Conservation (phyloP, 106 monocot species). For the Chionographis japonica region DNA sequence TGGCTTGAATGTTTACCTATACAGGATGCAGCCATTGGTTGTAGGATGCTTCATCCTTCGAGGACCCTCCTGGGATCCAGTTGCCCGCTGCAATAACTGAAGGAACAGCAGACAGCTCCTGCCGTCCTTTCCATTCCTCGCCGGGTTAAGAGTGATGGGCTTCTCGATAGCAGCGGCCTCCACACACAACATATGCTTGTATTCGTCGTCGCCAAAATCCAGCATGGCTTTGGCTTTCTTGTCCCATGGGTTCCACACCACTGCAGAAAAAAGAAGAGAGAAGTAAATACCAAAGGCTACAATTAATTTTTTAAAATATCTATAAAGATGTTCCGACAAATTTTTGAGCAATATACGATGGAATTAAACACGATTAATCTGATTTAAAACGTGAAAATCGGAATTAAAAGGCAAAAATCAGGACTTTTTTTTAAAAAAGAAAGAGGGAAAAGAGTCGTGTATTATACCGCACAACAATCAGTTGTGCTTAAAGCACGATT, state of each 20-base stretch:
- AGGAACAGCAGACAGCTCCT: conserved; percentile 43
- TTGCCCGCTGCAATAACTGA: conserved; percentile 52
- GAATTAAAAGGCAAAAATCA: too few species aligned
- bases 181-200: conserved; percentile 53
- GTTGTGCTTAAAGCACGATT: too few species aligned
- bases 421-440: too few species aligned
- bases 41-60: conserved; percentile 15
- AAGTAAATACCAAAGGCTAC: neutral
- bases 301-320: neutral
- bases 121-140: conserved; percentile 62
- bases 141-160: conserved; percentile 48
- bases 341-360: too few species aligned
- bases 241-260: conserved; percentile 69
- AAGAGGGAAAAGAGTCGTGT: too few species aligned
- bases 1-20: conserved; percentile 7
- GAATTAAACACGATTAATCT: too few species aligned
- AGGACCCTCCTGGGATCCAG: conserved; percentile 40
- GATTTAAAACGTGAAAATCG: too few species aligned
- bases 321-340: too few species aligned
- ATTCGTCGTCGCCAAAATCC: conserved; percentile 57
- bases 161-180: conserved; percentile 53
- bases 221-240: conserved; percentile 52
- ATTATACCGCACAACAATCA: too few species aligned
- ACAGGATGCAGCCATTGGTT: neutral
- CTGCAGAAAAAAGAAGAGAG: conserved; percentile 12